Evolutionary conservation across 2,329 filamentous ascomycete species (phyloP), one percentile per base, ranked within the genome.

Genomic region (Dryadomyces sulphureus): DNA sequence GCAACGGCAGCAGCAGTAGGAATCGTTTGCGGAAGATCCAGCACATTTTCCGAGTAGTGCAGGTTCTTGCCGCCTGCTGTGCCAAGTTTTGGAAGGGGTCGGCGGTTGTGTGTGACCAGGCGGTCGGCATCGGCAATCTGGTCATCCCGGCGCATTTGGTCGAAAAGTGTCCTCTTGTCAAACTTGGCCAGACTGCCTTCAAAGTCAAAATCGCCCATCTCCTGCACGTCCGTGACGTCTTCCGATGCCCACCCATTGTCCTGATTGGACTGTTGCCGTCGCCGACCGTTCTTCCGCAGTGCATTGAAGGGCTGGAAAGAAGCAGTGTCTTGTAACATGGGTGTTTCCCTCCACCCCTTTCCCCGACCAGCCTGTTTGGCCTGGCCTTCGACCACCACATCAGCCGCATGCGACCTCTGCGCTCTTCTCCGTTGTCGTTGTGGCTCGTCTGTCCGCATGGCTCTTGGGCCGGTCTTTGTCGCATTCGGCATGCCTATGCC

Each of bases 191-290:
- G 70, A 53, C 88, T 88, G 46, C 79, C 80, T 55, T 85, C 81
- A 56, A 96, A 96, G 61, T 96, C 90, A 55, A 96, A 96, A 50
- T 96, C 92, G 11, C 84, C 86, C 69, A 92, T 76, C 59, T 93
- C 90, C 63, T 90, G 85, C 20, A 92, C 85, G 59, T 96, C 92
- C 0, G 87, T 95, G 20, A 90, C 89, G 57, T 96, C 90, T 59
- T 95, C 92, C 0, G 90, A 95, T 4, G 86, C 88, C 89, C 90
- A 96, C 4, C 87, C 90, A 59, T 87, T 93, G 38, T 86, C 75
- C 8, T 62, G 43, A 21, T 24, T 47, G 1, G 42, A 8, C 62
- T 25, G 59, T 59, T 40, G 59, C 62, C 54, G 62, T 67, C 47
- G 60, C 65, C 49, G 66, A 69, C 54, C 67, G 63, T 50, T 57